Conservation (phyloP, 2,329 filamentous ascomycete species). For the Plectosphaerella plurivora region DNA sequence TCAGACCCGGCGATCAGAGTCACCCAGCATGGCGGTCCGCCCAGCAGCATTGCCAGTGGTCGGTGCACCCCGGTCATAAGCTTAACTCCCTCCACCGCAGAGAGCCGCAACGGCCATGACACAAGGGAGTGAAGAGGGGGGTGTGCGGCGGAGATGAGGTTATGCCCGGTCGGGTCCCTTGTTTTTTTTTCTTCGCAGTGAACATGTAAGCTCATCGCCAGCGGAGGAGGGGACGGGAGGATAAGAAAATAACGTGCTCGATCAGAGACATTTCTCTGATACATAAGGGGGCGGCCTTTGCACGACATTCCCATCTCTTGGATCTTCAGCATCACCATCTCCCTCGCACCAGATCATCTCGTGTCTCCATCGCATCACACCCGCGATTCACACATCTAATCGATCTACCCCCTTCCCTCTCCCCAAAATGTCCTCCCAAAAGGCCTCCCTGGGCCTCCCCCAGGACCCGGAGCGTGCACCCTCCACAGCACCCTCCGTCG, state of each 20-base stretch:
- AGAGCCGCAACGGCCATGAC: neutral
- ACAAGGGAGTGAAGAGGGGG: too few relatives aligned
- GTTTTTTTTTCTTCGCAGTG: too few relatives aligned
- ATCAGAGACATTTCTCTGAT: too few relatives aligned
- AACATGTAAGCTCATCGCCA: too few relatives aligned
- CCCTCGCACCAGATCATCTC: too few relatives aligned
- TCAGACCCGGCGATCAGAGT: neutral
- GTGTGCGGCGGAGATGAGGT: too few relatives aligned
- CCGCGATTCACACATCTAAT: neutral
- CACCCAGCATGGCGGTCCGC: neutral
- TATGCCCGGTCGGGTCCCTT: too few relatives aligned
- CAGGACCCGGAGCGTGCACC: slow-evolving; percentile 7
- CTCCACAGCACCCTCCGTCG: slow-evolving; percentile 6
- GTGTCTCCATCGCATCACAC: neutral
- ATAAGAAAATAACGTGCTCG: too few relatives aligned
- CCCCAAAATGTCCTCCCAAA: neutral
- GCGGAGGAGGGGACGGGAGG: too few relatives aligned
- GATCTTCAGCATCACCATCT: too few relatives aligned
- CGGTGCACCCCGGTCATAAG: neutral
- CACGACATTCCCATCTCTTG: too few relatives aligned
- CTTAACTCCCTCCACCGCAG: neutral
- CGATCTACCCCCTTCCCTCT: neutral
- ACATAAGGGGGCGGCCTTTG: too few relatives aligned
- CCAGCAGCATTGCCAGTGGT: neutral
- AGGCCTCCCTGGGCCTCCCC: neutral